A percentile compares a stretch with the other conserved stretches of the same genome.
phyloP scores from a whole-genome alignment of 2,329 filamentous ascomycete genomes.

The Grosmannia clavigera region DNA sequence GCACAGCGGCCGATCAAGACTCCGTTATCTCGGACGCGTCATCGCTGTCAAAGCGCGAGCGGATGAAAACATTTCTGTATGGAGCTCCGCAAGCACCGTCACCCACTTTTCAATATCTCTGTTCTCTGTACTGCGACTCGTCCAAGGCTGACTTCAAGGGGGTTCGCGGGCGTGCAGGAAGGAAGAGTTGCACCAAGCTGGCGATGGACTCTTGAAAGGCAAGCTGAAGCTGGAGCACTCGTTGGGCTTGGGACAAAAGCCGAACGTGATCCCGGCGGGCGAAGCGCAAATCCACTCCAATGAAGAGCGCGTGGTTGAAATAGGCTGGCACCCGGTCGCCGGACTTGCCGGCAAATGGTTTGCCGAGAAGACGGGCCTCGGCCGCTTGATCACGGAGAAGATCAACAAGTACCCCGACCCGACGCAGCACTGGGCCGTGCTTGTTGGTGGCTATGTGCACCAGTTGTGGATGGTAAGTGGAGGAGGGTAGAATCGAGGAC shows the following conservation, averaged over 20 bases:
- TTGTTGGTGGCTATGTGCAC: constrained; percentile 42
- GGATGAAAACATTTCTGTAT: background rate
- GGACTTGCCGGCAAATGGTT: constrained; percentile 46
- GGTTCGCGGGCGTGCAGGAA: background rate
- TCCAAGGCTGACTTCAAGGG: background rate
- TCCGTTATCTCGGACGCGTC: background rate
- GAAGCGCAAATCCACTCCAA: constrained; percentile 23
- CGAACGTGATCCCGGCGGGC: constrained; percentile 29
- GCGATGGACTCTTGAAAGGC: constrained; percentile 24
- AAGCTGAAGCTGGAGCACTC: constrained; percentile 28
- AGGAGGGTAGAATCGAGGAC: background rate
- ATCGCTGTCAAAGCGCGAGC: background rate
- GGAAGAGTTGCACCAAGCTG: constrained; percentile 2
- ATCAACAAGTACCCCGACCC: constrained; percentile 44
- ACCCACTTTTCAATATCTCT: background rate
- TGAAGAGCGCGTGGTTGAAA: constrained; percentile 30
- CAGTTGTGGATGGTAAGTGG: constrained; percentile 44
- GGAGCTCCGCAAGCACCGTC: background rate
- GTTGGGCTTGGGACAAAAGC: constrained; percentile 29
- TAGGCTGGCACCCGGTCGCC: constrained; percentile 47
- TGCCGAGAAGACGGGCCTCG: constrained; percentile 40
- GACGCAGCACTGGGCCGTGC: constrained; percentile 47
- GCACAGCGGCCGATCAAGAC: background rate
- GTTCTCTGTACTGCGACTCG: background rate
- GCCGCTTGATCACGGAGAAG: constrained; percentile 42